Evolutionary conservation across 164 flowering plant species (phyloP).

Genomic region (Saururus chinensis): DNA sequence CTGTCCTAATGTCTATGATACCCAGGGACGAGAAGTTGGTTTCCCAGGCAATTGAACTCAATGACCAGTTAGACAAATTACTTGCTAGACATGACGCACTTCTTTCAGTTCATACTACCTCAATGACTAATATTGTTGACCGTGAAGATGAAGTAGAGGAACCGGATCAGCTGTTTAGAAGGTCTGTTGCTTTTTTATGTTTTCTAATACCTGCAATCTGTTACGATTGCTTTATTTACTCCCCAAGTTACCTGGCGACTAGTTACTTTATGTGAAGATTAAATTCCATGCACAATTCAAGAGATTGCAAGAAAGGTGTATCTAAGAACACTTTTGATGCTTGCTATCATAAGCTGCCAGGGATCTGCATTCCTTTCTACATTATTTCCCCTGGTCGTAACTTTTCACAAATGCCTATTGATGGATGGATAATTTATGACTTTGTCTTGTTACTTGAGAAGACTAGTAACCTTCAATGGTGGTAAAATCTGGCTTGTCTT

Average conservation of each 20-base stretch:
- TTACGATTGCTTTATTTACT: not conserved
- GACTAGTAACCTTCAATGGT: no score
- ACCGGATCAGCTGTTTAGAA: constrained; percentile 66
- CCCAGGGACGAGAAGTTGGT: constrained; percentile 74
- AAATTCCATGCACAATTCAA: no score
- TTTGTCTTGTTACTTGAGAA: no score
- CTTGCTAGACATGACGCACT: constrained; percentile 75
- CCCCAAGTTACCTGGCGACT: not conserved
- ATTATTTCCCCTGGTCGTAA: no score
- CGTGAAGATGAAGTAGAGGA: constrained; percentile 64
- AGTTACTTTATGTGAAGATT: not conserved
- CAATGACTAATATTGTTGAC: constrained; percentile 24
- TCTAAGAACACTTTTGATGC: no score
- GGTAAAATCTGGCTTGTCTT: no score
- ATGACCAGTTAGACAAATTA: constrained; percentile 66
- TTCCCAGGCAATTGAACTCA: constrained; percentile 72
- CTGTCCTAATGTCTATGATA: no score
- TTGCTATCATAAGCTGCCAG: no score
- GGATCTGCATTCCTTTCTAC: no score
- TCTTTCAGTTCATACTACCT: constrained; percentile 30
- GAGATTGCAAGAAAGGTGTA: no score
- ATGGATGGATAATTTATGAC: no score
- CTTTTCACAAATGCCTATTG: no score
- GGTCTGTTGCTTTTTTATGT: constrained; percentile 30
- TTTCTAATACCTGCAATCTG: not conserved